Evolutionary conservation across 2,329 filamentous ascomycete species (phyloP).

Genomic region (Arthrobotrys megalospora): DNA sequence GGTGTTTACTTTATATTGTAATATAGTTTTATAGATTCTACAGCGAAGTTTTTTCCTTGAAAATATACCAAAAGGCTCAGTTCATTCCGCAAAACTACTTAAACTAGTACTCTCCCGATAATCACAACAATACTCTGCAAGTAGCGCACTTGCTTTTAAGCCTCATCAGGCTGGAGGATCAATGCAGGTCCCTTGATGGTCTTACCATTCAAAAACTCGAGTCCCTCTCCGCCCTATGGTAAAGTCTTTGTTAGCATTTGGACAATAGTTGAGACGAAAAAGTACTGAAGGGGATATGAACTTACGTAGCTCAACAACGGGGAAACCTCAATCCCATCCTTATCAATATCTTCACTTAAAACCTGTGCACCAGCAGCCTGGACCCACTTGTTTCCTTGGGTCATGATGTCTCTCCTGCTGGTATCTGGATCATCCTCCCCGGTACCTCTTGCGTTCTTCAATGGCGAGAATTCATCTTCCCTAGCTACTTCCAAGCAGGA

Average conservation of each 20-base stretch:
- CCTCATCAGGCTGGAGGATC: slow-evolving; percentile 64
- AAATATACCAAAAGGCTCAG: slow-evolving; percentile 10
- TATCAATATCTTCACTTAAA: slow-evolving; percentile 73
- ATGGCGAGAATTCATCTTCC: slow-evolving; percentile 96
- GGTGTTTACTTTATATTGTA: slow-evolving; percentile 2
- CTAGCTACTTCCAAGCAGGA: slow-evolving; percentile 95
- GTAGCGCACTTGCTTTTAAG: background rate
- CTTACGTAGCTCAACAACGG: slow-evolving; percentile 96
- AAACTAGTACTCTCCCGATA: background rate
- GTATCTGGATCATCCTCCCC: slow-evolving; percentile 96
- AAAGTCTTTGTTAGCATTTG: background rate
- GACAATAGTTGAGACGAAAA: background rate
- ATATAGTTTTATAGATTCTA: slow-evolving; percentile 17
- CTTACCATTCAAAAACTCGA: slow-evolving; percentile 73
- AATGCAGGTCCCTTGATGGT: slow-evolving; percentile 72
- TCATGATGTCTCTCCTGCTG: slow-evolving; percentile 89
- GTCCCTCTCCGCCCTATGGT: slow-evolving; percentile 75
- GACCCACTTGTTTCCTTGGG: slow-evolving; percentile 89
- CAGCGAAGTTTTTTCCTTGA: slow-evolving; percentile 9
- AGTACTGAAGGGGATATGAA: slow-evolving; percentile 65
- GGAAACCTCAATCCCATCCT: slow-evolving; percentile 86
- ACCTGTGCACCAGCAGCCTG: slow-evolving; percentile 83
- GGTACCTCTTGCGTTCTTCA: slow-evolving; percentile 90
- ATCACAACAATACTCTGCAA: background rate
- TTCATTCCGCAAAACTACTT: slow-evolving; percentile 6